Percentiles rank a stretch among this genome's conserved stretches.
These are phyloP conservation scores for Gossypium bickii DNA, from an alignment of 345 rosid genomes.

Conservation along the genomic window DNA sequence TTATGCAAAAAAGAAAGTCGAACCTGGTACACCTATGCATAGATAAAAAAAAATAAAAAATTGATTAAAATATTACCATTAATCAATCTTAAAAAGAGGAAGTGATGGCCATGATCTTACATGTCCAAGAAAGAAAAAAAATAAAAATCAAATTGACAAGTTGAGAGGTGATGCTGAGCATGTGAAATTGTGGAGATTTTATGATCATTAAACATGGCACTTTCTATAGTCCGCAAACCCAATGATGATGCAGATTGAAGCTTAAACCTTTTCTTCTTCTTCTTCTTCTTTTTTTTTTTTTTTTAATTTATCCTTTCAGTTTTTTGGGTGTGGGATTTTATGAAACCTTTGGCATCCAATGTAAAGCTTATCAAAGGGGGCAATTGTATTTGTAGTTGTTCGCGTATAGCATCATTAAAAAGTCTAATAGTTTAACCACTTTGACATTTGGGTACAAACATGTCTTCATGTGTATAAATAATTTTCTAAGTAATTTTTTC, in stretches of 20 bases:
- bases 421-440: background rate
- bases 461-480: background rate
- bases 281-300: background rate
- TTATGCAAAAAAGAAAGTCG: too few relatives aligned
- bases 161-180: background rate
- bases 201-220: background rate
- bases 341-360: background rate
- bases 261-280: background rate
- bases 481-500: too few relatives aligned
- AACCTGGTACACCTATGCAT: too few relatives aligned
- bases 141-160: constrained; percentile 11
- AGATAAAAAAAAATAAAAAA: too few relatives aligned
- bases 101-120: background rate
- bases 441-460: background rate
- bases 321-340: background rate
- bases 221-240: background rate
- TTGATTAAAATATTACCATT: background rate
- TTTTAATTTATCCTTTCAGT: background rate
- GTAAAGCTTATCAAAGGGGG: background rate
- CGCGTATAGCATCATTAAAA: background rate
- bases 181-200: background rate
- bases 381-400: background rate
- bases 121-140: background rate
- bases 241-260: constrained; percentile 6
- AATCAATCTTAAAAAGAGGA: background rate